Base-by-base conservation (phyloP, 2,329 filamentous ascomycete genomes). In the Sclerotinia nivalis region DNA sequence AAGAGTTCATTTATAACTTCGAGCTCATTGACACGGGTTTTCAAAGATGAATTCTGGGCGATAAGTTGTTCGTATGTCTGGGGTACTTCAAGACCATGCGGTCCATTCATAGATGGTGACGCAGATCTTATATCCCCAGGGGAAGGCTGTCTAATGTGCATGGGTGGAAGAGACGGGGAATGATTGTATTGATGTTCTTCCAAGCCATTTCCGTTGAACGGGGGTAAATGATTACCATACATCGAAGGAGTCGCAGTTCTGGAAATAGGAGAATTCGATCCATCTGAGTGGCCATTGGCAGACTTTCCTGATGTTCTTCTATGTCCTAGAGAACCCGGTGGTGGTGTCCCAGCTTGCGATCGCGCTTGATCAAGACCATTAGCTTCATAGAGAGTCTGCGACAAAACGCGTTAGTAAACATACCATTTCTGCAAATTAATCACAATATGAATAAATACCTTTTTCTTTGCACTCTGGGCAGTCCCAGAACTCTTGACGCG, bases 1-100 rank as follows among this genome's bases (percentile, higher is more conserved):
- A 93, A 93, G 58, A 94, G 84, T 77, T 92, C 91, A 76, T 94
- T 97, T 83, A 99, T 97, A 66, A 99, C 87, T 79, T 99, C 96
- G 34, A 99, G 86, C 80, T 99, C 96, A 75, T 91, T 96, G 47
- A 99, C 95, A 55, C 96, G 90, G 0, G 96, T 99, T 82, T 96
- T 97, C n/a, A 98, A 85, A 65, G 89, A 91, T 7, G 92, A 92
- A 79, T 97, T 97, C 72, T 90, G 88, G 1, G 91, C 90, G 66
- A 93, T 84, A 34, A 97, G 86, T 71, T 92, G 89, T 77, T 97
- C 92, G 79, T 93, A 93, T 4, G 90, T 91, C 77, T 93, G 91
- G 0, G 91, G 88, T 6, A 88, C 84, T 70, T 94, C 92, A 69
- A 89, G 83, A 73, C 89, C 85, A 61, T 90, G 89, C 71, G 86